Evolutionary conservation across 2,329 filamentous ascomycete species (phyloP).

Genomic region (Venturia carpophila): DNA sequence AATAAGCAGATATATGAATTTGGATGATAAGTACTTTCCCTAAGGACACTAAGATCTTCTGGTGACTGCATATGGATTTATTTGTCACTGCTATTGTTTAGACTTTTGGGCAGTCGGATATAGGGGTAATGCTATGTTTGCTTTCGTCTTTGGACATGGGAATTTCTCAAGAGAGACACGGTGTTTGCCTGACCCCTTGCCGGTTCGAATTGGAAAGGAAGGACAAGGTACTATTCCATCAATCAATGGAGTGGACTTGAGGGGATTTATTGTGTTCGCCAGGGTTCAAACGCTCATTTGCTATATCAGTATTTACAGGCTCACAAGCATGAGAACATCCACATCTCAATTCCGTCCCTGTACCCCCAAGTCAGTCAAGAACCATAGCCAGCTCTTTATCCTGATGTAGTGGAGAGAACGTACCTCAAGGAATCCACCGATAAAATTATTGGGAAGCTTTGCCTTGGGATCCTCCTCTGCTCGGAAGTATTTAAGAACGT

Average conservation of each 20-base stretch:
- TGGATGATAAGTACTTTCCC: no score
- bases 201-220: no score
- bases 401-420: conserved; percentile 25
- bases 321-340: not conserved
- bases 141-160: no score
- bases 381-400: not conserved
- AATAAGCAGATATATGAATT: no score
- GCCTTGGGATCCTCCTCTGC: conserved; percentile 71
- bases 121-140: no score
- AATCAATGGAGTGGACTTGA: no score
- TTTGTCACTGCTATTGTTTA: no score
- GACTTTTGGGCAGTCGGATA: no score
- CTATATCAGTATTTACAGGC: conserved; percentile 10
- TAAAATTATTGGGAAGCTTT: conserved; percentile 80
- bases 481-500: conserved; percentile 96
- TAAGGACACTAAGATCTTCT: no score
- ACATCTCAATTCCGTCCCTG: conserved; percentile 33
- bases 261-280: not conserved
- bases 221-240: not conserved
- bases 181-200: no score
- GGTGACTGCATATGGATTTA: no score
- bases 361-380: conserved; percentile 12
- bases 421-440: conserved; percentile 91
- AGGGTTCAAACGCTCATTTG: not conserved
- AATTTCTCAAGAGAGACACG: no score